These are phyloP conservation scores for Diaporthe humulicola DNA, from an alignment of 2,329 filamentous ascomycete species.

Conservation along the genomic window DNA sequence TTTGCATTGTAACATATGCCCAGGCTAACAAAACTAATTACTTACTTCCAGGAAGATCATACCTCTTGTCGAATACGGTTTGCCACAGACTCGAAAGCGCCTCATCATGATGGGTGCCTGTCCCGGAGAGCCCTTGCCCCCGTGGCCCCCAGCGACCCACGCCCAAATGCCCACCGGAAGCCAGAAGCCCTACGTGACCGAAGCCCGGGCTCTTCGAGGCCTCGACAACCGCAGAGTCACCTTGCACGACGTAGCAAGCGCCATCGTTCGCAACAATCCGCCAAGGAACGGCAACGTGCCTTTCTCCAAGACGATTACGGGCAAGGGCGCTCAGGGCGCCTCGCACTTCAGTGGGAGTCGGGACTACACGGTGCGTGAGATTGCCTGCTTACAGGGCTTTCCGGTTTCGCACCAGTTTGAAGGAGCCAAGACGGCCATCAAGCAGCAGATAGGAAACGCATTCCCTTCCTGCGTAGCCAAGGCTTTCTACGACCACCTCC, in stretches of 20 bases:
- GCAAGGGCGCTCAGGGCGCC: slow-evolving; percentile 67
- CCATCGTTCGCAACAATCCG: slow-evolving; percentile 42
- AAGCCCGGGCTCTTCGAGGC: slow-evolving; percentile 55
- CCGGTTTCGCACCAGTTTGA: slow-evolving; percentile 71
- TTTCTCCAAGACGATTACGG: slow-evolving; percentile 73
- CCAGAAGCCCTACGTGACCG: slow-evolving; percentile 58
- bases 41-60: slow-evolving; percentile 58
- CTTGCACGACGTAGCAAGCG: slow-evolving; percentile 55
- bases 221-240: slow-evolving; percentile 46
- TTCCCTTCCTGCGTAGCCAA: slow-evolving; percentile 74
- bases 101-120: slow-evolving; percentile 71
- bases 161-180: slow-evolving; percentile 46
- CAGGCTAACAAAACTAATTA: not conserved
- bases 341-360: slow-evolving; percentile 75
- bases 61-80: slow-evolving; percentile 63
- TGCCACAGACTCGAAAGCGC: slow-evolving; percentile 63
- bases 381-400: slow-evolving; percentile 80
- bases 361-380: slow-evolving; percentile 75
- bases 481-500: slow-evolving; percentile 62
- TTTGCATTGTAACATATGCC: not conserved
- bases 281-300: slow-evolving; percentile 61
- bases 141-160: slow-evolving; percentile 75
- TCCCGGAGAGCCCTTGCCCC: slow-evolving; percentile 78
- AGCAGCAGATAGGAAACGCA: slow-evolving; percentile 82
- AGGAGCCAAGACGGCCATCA: slow-evolving; percentile 52